Conservation (phyloP, 164 flowering plant genomes). For the Piper longum region DNA sequence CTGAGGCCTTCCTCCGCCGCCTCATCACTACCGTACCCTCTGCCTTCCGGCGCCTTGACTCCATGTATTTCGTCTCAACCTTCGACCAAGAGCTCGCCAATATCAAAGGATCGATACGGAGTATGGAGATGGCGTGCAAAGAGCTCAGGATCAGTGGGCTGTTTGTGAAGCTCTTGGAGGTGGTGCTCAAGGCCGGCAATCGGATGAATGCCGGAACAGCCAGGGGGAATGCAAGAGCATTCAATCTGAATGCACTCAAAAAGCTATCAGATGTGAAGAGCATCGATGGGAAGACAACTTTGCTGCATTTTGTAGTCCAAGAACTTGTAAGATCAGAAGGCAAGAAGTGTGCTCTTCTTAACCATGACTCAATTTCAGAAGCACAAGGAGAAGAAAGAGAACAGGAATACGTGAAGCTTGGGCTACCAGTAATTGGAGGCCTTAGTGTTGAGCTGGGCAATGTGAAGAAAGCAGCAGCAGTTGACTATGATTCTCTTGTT, state of each 20-base stretch:
- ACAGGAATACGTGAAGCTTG: slow-evolving; percentile 39
- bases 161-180: slow-evolving; percentile 67
- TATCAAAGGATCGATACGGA: slow-evolving; percentile 34
- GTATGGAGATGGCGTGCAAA: slow-evolving; percentile 48
- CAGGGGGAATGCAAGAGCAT: slow-evolving; percentile 16
- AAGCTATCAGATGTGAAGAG: slow-evolving; percentile 71
- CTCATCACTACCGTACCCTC: slow-evolving; percentile 38
- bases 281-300: slow-evolving; percentile 65
- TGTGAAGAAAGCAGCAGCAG: slow-evolving; percentile 54
- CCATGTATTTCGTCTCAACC: slow-evolving; percentile 40
- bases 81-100: slow-evolving; percentile 39
- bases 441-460: slow-evolving; percentile 43
- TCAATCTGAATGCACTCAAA: slow-evolving; percentile 44
- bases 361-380: slow-evolving; percentile 8
- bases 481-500: slow-evolving; percentile 35
- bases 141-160: slow-evolving; percentile 57
- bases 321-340: slow-evolving; percentile 68
- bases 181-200: slow-evolving; percentile 79
- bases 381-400: slow-evolving; percentile 19
- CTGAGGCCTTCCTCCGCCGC: slow-evolving; percentile 47
- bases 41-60: slow-evolving; percentile 38
- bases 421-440: slow-evolving; percentile 49
- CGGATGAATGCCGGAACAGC: slow-evolving; percentile 80
- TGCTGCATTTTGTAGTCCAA: slow-evolving; percentile 73
- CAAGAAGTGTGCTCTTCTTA: slow-evolving; percentile 35